These are phyloP conservation scores for Novymonas esmeraldas DNA, from an alignment of 208 protist genomes.

Conservation along the genomic window DNA sequence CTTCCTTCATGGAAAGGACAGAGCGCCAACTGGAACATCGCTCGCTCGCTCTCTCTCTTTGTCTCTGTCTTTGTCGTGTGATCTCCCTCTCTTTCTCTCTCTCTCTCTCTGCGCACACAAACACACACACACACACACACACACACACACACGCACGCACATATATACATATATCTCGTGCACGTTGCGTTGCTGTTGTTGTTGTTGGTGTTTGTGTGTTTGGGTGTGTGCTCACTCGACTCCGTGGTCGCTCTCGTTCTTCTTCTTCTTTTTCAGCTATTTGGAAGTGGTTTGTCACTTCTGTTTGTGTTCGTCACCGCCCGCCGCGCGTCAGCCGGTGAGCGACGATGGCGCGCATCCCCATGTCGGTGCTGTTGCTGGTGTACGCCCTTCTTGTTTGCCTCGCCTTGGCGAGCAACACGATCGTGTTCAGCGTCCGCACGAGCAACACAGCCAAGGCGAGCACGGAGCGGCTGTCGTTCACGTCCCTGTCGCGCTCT, in stretches of 20 bases:
- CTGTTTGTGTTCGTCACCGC: too few species aligned
- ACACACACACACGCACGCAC: too few species aligned
- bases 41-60: background rate
- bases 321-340: too few species aligned
- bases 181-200: too few species aligned
- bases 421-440: slow-evolving; percentile 23
- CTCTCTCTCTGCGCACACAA: too few species aligned
- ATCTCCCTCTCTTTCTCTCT: background rate
- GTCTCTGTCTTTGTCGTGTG: background rate
- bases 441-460: slow-evolving; percentile 19
- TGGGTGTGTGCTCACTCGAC: background rate
- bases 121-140: too few species aligned
- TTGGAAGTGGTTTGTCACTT: too few species aligned
- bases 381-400: slow-evolving; percentile 34
- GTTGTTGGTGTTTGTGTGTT: slow-evolving; percentile 8
- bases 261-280: too few species aligned
- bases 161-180: too few species aligned
- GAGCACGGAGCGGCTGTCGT: slow-evolving; percentile 16
- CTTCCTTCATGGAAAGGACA: background rate
- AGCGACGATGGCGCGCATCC: too few species aligned
- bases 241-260: too few species aligned
- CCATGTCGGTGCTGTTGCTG: slow-evolving; percentile 13
- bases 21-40: background rate
- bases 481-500: slow-evolving; percentile 24
- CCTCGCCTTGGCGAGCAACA: slow-evolving; percentile 21